Base-by-base conservation (phyloP, 805 yeast genomes). In the Yarrowia sp. region DNA sequence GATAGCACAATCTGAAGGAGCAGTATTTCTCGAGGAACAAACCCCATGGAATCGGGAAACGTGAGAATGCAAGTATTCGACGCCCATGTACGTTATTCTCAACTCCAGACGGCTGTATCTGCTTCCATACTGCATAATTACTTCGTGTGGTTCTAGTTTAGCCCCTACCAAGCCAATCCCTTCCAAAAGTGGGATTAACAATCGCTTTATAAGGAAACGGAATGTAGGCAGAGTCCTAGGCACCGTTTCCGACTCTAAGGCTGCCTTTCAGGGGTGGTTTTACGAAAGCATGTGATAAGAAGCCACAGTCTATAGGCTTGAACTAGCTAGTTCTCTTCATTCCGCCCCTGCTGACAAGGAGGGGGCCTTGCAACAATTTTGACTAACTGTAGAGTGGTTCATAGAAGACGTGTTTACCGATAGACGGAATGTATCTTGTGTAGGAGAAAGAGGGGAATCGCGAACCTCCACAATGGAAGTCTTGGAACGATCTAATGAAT, bases 131-230 rank as follows among this genome's bases (percentile, higher is more conserved):
- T 24, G 33, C 33, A 17, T 17, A n/a, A n/a, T n/a, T n/a, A 10
- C 24, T 5, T 20, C 34, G 49, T 7, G 9, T 14, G 24, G 24
- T 6, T 34, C 55, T 49, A 49, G 20, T 33, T 34, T 49, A 49
- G 55, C 4, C 39, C 55, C 20, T 6, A 3, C 55, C 19, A 34
- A n/a, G 15, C 20, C 20, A 17, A 10, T 24, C 55, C 39, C 55
- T n/a, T 49, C 55, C 55, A 49, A 49, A 49, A 49, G 15, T 12
- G 19, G 55, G 39, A 33, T n/a, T 6, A 49, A 49, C 55, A 49
- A 33, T 49, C 39, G 24, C 39, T 10, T 49, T 49, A 49, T 33
- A 24, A n/a, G 24, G 15, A 17, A n/a, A 14, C 10, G 55, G 55
- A 49, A 49, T 49, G 55, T 49, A 24, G 39, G 33, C 39, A 9